Conservation (phyloP, 2,329 filamentous ascomycete species). For the Trichoderma sp. region DNA sequence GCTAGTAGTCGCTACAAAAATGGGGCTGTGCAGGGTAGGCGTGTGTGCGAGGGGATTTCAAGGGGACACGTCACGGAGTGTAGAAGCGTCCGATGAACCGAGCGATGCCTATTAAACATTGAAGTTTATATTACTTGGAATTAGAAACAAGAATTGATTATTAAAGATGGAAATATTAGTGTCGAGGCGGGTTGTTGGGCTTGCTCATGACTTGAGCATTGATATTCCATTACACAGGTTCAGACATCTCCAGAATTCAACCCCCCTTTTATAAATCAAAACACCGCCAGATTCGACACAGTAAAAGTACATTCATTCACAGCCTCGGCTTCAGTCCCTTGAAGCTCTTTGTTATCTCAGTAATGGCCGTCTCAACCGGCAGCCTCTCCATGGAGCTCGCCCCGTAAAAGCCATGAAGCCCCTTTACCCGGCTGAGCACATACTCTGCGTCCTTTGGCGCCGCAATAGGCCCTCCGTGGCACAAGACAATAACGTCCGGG, state of each 20-base stretch:
- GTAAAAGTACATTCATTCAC: neutral
- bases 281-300: neutral
- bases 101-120: neutral
- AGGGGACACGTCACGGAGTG: neutral
- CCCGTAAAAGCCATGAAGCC: conserved; percentile 72
- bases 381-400: conserved; percentile 70
- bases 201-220: neutral
- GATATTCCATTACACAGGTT: neutral
- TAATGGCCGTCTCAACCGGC: conserved; percentile 68
- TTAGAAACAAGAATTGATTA: neutral
- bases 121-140: neutral
- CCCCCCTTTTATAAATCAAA: neutral
- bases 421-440: conserved; percentile 60
- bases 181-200: neutral
- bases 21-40: conserved; percentile 7
- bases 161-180: neutral
- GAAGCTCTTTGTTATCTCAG: conserved; percentile 39
- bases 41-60: neutral
- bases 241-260: neutral
- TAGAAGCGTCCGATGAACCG: neutral
- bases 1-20: neutral
- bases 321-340: conserved; percentile 3
- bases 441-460: conserved; percentile 64
- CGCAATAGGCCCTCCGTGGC: conserved; percentile 70
- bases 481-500: conserved; percentile 64